Percentiles rank a stretch among this genome's conserved stretches.
phyloP scores from a whole-genome alignment of 1,284 basidiomycete genomes.

The Cutaneotrichosporon cyanovorans region DNA sequence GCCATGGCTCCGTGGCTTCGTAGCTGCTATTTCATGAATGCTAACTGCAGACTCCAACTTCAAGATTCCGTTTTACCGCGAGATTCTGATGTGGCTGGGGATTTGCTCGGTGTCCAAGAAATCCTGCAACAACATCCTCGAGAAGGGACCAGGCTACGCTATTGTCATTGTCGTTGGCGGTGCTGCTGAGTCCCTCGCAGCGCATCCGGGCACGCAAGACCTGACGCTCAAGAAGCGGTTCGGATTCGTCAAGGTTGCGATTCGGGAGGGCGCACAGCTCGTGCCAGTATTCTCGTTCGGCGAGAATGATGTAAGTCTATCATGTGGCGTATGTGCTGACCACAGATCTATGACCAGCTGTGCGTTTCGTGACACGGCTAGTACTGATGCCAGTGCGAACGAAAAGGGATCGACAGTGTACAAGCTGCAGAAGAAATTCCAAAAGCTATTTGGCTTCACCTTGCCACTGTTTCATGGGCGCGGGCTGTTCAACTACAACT shows the following conservation, averaged over 20 bases:
- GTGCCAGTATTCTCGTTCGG: conserved; percentile 96
- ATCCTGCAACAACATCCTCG: conserved; percentile 82
- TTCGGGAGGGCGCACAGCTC: conserved; percentile 84
- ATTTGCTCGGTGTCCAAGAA: conserved; percentile 88
- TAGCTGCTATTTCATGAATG: background rate
- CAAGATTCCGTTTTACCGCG: conserved; percentile 84
- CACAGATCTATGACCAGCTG: conserved; percentile 86
- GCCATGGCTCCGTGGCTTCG: no score
- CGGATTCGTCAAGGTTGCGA: conserved; percentile 95
- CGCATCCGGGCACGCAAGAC: conserved; percentile 86
- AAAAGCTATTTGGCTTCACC: conserved; percentile 88
- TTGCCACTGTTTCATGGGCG: conserved; percentile 90
- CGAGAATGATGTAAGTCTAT: conserved; percentile 78
- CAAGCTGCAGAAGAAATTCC: conserved; percentile 79
- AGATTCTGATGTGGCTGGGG: conserved; percentile 78
- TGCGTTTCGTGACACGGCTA: no score
- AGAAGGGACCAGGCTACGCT: conserved; percentile 58
- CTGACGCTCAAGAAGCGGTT: conserved; percentile 75
- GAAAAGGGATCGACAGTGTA: conserved; percentile 82
- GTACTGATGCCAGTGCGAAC: conserved; percentile 51
- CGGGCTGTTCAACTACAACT: conserved; percentile 57
- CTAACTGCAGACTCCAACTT: conserved; percentile 64
- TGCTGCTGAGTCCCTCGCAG: conserved; percentile 86
- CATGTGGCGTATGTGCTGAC: background rate
- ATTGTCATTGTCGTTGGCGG: conserved; percentile 97